phyloP scores from a whole-genome alignment of 106 monocot species.

The Dendrobium catenatum region DNA sequence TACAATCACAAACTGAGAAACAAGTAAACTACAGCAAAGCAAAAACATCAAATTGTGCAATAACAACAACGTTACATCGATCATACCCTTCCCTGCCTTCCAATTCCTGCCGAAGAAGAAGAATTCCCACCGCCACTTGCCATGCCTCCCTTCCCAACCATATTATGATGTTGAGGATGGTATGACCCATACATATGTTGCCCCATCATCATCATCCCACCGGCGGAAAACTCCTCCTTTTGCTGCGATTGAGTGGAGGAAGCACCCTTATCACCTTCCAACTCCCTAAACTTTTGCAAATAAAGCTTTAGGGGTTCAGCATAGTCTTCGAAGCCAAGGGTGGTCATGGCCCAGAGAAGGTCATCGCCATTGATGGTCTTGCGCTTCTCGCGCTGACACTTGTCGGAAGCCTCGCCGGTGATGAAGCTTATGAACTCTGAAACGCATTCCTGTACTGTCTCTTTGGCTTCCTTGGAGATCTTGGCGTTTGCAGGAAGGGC shows the following conservation, averaged over 20 bases:
- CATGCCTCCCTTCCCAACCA: slow-evolving; percentile 5
- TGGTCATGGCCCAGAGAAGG: slow-evolving; percentile 51
- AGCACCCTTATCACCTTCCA: slow-evolving; percentile 46
- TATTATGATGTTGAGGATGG: slow-evolving; percentile 17
- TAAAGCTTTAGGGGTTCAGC: slow-evolving; percentile 59
- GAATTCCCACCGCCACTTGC: slow-evolving; percentile 4
- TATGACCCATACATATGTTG: slow-evolving; percentile 23
- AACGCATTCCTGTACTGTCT: slow-evolving; percentile 18
- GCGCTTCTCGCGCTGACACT: slow-evolving; percentile 55
- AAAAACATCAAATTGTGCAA: not conserved
- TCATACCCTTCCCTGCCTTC: slow-evolving; percentile 20
- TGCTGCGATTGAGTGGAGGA: slow-evolving; percentile 1
- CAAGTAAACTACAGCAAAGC: not conserved
- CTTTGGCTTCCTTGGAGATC: slow-evolving; percentile 16
- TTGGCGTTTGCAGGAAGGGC: slow-evolving; percentile 17
- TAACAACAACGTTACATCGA: not conserved
- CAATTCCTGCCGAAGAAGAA: slow-evolving; percentile 7
- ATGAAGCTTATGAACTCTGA: slow-evolving; percentile 20
- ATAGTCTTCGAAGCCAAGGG: slow-evolving; percentile 66
- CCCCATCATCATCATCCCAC: slow-evolving; percentile 30
- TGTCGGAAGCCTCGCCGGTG: slow-evolving; percentile 50
- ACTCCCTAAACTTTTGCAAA: slow-evolving; percentile 51
- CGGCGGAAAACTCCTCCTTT: slow-evolving; percentile 3
- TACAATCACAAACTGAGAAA: not conserved
- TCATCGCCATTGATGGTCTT: slow-evolving; percentile 52